Evolutionary conservation across 345 rosid species (phyloP), one percentile per base, ranked within the genome.

Genomic region (Moricandia moricandioides): DNA sequence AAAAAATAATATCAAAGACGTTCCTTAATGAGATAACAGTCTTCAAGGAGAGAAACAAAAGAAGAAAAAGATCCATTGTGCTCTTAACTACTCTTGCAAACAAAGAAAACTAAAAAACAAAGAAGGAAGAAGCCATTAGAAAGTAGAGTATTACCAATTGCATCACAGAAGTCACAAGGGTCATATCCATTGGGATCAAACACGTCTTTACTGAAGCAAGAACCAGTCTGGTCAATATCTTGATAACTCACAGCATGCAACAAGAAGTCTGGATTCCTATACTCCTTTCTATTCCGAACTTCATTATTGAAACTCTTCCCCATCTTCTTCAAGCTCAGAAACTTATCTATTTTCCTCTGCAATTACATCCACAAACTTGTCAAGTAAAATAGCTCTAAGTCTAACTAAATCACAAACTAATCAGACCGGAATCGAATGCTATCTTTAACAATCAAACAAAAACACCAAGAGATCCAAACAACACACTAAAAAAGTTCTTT

Each of bases 261-360:
- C 76, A 92, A 82, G 74, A 95, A 95, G 76, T 92, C 98, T 1
- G 97, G 99, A 73, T 92, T 95, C 70, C 99, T 82, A 68, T 95
- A 95, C 73, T 90, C 98, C 82, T 95, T 95, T 72, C 87, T 89
- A 85, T 92, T 92, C 55, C 98, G 86, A 35, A 95, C 98, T 79
- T 95, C 99, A 9, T 91, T 85, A 82, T 92, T 95, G 84, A 92
- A 95, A 76, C 99, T 92, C 78, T 88, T 92, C 49, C 99, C 99
- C 73, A 85, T 80, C 80, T 81, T 88, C 72, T 90, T 95, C 77
- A 90, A 84, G 26, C 84, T 74, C 63, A 95, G 81, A 84, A 95
- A 95, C 84, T 89, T 92, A 64, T 88, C 84, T 64, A 95, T 90
- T 77, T 76, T 90, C 75, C 83, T 84, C 99, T 95, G 83, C 82